phyloP scores from a whole-genome alignment of 805 yeast species.

The Yarrowia hollandica region DNA sequence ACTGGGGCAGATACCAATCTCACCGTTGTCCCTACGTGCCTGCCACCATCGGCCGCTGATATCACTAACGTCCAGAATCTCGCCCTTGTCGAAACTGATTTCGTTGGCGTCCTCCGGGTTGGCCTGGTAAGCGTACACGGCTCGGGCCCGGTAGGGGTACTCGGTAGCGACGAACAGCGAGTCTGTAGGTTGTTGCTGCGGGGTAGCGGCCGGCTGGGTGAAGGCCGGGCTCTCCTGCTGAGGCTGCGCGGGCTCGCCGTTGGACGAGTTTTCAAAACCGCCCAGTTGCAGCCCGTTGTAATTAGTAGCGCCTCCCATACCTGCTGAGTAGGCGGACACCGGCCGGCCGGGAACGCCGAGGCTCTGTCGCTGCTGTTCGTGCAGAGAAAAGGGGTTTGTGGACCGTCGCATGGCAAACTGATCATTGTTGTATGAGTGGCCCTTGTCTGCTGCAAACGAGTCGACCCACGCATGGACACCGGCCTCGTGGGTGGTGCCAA shows the following conservation, averaged over 20 bases:
- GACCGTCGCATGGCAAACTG: slow-evolving; percentile 20
- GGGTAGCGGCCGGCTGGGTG: background rate
- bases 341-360: slow-evolving; percentile 26
- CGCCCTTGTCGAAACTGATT: slow-evolving; percentile 86
- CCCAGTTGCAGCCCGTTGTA: slow-evolving; percentile 34
- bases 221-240: slow-evolving; percentile 6
- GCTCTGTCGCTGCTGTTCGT: slow-evolving; percentile 21
- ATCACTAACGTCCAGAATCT: slow-evolving; percentile 86
- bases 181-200: slow-evolving; percentile 17
- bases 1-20: slow-evolving; percentile 94
- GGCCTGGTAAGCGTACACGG: slow-evolving; percentile 83
- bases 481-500: slow-evolving; percentile 88
- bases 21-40: slow-evolving; percentile 84
- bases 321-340: slow-evolving; percentile 42
- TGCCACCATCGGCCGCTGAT: slow-evolving; percentile 99
- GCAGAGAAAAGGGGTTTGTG: slow-evolving; percentile 24
- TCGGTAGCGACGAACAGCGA: slow-evolving; percentile 42
- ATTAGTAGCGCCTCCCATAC: background rate
- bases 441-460: slow-evolving; percentile 58
- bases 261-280: slow-evolving; percentile 44
- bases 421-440: slow-evolving; percentile 26
- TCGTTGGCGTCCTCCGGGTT: slow-evolving; percentile 92
- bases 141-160: slow-evolving; percentile 83
- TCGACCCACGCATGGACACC: slow-evolving; percentile 83
- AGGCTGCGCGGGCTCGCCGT: background rate